Percentiles rank a stretch among this genome's conserved stretches.
Evolutionary conservation across 2,329 filamentous ascomycete species (phyloP).

Genomic region (Talaromyces amestolkiae): DNA sequence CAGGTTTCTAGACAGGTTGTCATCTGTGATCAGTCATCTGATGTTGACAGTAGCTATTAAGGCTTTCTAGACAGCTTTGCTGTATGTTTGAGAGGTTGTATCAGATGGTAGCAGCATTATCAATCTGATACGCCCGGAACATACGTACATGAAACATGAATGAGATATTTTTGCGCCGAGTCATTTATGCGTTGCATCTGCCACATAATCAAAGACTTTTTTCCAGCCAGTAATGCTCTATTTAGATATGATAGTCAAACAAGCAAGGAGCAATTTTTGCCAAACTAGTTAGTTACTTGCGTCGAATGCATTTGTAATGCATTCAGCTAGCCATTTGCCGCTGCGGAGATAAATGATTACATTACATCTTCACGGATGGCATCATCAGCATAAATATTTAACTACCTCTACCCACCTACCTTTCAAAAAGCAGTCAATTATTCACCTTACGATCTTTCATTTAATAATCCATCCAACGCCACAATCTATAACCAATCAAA

Average conservation of each 20-base stretch:
- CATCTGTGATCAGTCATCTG: neutral
- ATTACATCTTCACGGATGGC: conserved; percentile 7
- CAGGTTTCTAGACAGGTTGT: conserved; percentile 36
- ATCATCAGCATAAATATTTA: conserved; percentile 11
- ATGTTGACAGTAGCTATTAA: too few species aligned
- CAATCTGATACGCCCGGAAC: neutral
- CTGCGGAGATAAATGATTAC: neutral
- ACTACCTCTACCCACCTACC: neutral
- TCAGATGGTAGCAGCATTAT: conserved; percentile 2
- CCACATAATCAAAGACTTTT: neutral
- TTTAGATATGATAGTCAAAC: neutral
- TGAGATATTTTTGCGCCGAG: conserved; percentile 14
- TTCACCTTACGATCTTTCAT: too few species aligned
- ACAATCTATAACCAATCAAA: too few species aligned
- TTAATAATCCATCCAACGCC: too few species aligned
- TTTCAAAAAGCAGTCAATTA: neutral
- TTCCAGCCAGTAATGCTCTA: neutral
- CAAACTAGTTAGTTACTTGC: neutral
- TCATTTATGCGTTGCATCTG: conserved; percentile 8
- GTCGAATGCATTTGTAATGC: neutral
- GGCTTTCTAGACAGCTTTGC: neutral
- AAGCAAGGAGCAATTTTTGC: neutral
- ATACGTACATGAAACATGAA: neutral
- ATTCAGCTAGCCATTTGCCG: conserved; percentile 1
- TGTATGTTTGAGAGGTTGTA: neutral